phyloP scores from a whole-genome alignment of 352 stramenopile genomes.

The Blastocystis sp. region DNA sequence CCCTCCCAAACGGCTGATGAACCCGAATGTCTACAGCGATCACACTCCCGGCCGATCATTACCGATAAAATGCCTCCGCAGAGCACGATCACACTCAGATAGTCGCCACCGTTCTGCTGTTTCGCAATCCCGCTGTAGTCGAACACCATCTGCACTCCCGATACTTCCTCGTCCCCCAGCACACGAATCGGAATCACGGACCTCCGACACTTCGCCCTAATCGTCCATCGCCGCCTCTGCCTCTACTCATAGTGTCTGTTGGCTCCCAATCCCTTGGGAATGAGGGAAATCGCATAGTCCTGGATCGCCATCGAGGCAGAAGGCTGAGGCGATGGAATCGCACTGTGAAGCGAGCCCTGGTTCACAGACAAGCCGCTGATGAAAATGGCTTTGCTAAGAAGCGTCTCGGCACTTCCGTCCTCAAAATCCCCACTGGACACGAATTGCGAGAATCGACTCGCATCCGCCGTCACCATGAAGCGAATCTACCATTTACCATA shows the following conservation, averaged over 20 bases:
- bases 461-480: neutral
- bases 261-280: neutral
- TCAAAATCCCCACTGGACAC: slow-evolving; percentile 44
- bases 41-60: neutral
- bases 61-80: slow-evolving; percentile 33
- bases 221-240: neutral
- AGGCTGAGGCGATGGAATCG: neutral
- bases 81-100: neutral
- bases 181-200: neutral
- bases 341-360: neutral
- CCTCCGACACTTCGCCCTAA: neutral
- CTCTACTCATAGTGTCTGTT: slow-evolving; percentile 3
- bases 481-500: neutral
- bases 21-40: neutral
- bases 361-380: neutral
- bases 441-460: neutral
- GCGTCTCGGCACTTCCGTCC: neutral
- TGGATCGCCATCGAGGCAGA: neutral
- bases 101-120: neutral
- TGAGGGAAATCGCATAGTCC: slow-evolving; percentile 1
- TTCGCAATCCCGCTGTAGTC: slow-evolving; percentile 6
- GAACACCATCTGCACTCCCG: slow-evolving; percentile 14
- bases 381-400: neutral
- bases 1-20: neutral
- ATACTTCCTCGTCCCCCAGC: neutral